phyloP scores from a whole-genome alignment of 352 stramenopile species.

The Phytophthora citricola region DNA sequence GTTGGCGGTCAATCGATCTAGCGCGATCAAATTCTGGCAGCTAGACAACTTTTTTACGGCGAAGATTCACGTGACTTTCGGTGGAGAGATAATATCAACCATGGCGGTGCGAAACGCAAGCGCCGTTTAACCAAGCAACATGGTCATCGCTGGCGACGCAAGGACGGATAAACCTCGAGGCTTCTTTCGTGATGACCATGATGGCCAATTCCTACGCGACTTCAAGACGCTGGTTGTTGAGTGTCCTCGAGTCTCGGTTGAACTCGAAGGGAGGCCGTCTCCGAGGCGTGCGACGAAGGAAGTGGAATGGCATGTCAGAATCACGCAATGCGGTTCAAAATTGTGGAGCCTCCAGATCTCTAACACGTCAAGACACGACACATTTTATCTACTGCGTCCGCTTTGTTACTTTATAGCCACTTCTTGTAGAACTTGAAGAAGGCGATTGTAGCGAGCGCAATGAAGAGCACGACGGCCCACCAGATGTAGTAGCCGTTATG shows the following conservation, averaged over 20 bases:
- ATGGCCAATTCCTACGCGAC: neutral
- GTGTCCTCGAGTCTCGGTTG: neutral
- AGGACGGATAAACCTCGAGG: neutral
- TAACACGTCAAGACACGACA: too few relatives aligned
- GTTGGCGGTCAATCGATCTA: constrained; percentile 1
- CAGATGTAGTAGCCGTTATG: constrained; percentile 83
- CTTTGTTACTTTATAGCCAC: constrained; percentile 54
- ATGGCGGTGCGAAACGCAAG: too few relatives aligned
- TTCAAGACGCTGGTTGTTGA: neutral
- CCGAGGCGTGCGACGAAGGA: too few relatives aligned
- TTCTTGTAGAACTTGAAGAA: constrained; percentile 82
- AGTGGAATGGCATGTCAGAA: too few relatives aligned
- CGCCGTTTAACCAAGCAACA: neutral
- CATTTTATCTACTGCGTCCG: too few relatives aligned
- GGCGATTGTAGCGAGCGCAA: constrained; percentile 47
- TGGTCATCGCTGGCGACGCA: neutral
- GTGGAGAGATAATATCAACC: neutral
- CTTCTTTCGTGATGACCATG: neutral
- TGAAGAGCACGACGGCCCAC: constrained; percentile 70
- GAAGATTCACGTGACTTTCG: neutral
- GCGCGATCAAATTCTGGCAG: constrained; percentile 3
- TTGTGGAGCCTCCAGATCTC: too few relatives aligned
- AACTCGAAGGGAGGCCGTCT: too few relatives aligned
- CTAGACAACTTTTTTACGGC: neutral
- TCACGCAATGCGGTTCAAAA: too few relatives aligned